Conservation (phyloP, 1,139 yeast genomes). For the Geotrichum candidum region DNA sequence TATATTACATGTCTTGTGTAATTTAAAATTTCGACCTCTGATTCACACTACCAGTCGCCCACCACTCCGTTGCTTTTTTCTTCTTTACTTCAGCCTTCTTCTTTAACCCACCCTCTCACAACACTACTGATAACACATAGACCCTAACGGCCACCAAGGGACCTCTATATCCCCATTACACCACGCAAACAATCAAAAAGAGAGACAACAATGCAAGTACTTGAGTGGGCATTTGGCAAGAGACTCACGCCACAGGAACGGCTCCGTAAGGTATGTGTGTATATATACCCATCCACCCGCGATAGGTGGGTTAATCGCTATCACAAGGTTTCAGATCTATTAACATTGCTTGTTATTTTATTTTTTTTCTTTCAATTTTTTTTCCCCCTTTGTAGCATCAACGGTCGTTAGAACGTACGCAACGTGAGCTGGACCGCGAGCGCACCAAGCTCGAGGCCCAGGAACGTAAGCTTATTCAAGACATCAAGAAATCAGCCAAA, state of each 20-base stretch:
- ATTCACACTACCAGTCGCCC: not conserved
- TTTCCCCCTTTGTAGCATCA: conserved; percentile 51
- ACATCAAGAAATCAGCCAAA: conserved; percentile 87
- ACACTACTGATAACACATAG: not conserved
- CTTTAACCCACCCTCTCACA: not conserved
- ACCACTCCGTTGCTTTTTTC: not conserved
- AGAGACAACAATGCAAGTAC: conserved; percentile 47
- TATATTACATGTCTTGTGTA: too few species aligned
- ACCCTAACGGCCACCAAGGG: too few species aligned
- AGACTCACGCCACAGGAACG: conserved; percentile 90
- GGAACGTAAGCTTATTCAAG: conserved; percentile 78
- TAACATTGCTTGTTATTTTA: not conserved
- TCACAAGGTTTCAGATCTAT: not conserved
- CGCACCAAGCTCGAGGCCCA: conserved; percentile 79
- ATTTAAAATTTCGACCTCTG: too few species aligned
- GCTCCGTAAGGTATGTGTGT: conserved; percentile 54
- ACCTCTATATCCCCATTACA: too few species aligned
- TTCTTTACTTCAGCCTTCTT: not conserved
- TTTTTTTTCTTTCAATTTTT: too few species aligned
- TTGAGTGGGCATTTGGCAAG: conserved; percentile 96
- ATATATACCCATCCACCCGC: too few species aligned
- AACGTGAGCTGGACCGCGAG: conserved; percentile 86
- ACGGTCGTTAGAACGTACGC: conserved; percentile 88
- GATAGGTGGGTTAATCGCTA: not conserved
- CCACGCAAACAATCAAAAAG: too few species aligned